Evolutionary conservation across 1,284 basidiomycete species (phyloP), one percentile per base, ranked within the genome.

Genomic region (Puccinia polysora): DNA sequence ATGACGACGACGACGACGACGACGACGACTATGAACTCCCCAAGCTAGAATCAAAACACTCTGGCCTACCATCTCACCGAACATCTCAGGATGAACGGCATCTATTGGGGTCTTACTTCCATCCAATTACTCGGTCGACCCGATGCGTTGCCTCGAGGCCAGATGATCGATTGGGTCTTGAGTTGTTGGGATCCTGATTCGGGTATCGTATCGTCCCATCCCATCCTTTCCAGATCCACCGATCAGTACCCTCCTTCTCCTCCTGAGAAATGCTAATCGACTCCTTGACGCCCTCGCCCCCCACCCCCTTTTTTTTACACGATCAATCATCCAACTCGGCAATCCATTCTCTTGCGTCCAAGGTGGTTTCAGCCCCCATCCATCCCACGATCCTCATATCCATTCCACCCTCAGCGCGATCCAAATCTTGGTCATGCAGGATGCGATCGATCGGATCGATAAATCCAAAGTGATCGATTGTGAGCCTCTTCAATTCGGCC

Each of bases 91-190:
- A 84, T 97, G 81, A 98, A 97, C 80, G 95, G 93, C 8, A 84
- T 97, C 18, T 98, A 97, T 81, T 99, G 95, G 95, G 95, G 91
- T 10, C 83, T 95, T 30, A 91, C 89, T 0, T 91, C 95, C 0
- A 82, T 96, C 2, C 88, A 85, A 60, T 83, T 93, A 34, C 88
- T 98, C 86, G 85, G 84, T 0, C 85, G 84, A 30, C 83, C 86
- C 55, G 88, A 93, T 20, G 90, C 89, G 0, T 81, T 98, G 23
- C 84, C 89, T 75, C 81, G 88, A 58, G 86, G 90, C 14, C 91
- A 90, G 73, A 90, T 92, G 84, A 85, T 98, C 52, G 84, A 86
- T 6, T 98, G 65, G 80, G 91, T 97, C 43, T 85, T 93, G 85
- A 88, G 86, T 75, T 98, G 95, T 80, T 98, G 91, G 90, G 88